These are phyloP conservation scores for Arabidopsis hybrid DNA, from an alignment of 441 rosid genomes.

Conservation along the genomic window DNA sequence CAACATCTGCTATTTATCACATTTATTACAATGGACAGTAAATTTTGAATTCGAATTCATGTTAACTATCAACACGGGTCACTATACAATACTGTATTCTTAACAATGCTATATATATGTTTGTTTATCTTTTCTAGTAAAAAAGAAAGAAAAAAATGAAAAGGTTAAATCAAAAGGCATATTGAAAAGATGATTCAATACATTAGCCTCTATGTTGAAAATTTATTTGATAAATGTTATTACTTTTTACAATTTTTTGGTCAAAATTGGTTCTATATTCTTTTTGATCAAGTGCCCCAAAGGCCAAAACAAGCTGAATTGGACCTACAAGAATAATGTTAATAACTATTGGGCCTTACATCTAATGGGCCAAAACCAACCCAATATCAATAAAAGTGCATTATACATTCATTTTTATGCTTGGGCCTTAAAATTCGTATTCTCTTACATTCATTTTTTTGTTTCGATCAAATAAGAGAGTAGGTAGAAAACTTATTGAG, in stretches of 20 bases:
- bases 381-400: not conserved
- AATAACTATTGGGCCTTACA: conserved; percentile 5
- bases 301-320: not conserved
- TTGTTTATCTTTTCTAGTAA: not conserved
- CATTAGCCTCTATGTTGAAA: not conserved
- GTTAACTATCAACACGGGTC: not conserved
- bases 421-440: too few relatives aligned
- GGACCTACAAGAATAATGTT: not conserved
- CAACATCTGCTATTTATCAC: not conserved
- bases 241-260: not conserved
- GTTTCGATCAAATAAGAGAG: not conserved
- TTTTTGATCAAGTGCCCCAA: not conserved
- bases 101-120: not conserved
- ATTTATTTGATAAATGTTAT: not conserved
- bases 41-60: not conserved
- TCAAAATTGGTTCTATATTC: not conserved
- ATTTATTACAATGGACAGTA: conserved; percentile 3
- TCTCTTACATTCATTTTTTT: not conserved
- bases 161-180: not conserved
- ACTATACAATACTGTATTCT: not conserved
- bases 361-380: not conserved
- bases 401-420: not conserved
- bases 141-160: not conserved
- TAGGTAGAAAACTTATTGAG: not conserved
- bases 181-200: not conserved